These are phyloP conservation scores for Cytauxzoon felis DNA, from an alignment of 169 alveolate genomes.

Conservation along the genomic window DNA sequence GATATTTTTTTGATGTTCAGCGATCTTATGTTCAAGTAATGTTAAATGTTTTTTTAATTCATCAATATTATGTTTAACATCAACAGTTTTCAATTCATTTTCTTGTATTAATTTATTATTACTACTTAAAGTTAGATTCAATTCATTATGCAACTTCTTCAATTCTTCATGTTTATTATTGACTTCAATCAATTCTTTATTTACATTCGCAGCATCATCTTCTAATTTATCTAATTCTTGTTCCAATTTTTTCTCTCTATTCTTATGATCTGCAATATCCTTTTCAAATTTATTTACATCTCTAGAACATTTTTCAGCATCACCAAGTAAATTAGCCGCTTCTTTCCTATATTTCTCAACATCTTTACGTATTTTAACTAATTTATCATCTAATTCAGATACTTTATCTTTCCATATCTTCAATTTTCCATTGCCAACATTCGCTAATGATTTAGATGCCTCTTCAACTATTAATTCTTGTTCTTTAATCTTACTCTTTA, in stretches of 20 bases:
- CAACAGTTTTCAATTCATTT: constrained; percentile 40
- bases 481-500: background rate
- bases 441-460: constrained; percentile 22
- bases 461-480: constrained; percentile 35
- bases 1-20: constrained; percentile 13
- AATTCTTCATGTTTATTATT: constrained; percentile 39
- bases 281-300: constrained; percentile 57
- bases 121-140: constrained; percentile 12
- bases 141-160: constrained; percentile 7
- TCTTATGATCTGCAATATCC: constrained; percentile 70
- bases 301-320: constrained; percentile 64
- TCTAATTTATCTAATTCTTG: constrained; percentile 69
- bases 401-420: constrained; percentile 45
- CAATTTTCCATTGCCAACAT: constrained; percentile 70
- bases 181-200: constrained; percentile 41
- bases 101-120: constrained; percentile 33
- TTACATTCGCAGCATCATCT: constrained; percentile 62
- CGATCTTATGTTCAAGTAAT: background rate
- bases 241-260: constrained; percentile 57
- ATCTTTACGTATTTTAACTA: constrained; percentile 32
- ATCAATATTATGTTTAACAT: constrained; percentile 43
- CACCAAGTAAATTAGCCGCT: constrained; percentile 63
- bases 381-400: constrained; percentile 47
- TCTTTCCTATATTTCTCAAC: constrained; percentile 56
- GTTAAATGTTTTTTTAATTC: constrained; percentile 16